Evolutionary conservation across 106 monocot genomes (phyloP).

Genomic region (Narthecium ossifragum): DNA sequence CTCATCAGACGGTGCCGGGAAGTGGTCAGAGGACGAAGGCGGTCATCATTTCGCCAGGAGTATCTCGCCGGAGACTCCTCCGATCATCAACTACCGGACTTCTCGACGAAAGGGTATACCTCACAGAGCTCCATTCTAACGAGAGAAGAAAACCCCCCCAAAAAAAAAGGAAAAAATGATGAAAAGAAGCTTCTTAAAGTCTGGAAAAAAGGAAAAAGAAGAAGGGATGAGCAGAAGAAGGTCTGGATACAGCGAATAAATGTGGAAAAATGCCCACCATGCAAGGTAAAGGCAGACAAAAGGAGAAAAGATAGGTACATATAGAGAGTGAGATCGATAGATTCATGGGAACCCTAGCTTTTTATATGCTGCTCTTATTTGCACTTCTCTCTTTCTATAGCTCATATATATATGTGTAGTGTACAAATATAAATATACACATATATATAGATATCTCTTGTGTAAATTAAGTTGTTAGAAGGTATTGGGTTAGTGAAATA

Average conservation of each 20-base stretch:
- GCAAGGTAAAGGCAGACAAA: not conserved
- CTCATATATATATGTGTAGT: not conserved
- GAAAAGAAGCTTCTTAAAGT: not conserved
- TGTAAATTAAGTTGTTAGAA: too few relatives aligned
- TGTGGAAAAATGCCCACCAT: not conserved
- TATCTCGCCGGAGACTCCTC: conserved; percentile 79
- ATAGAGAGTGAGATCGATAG: not conserved
- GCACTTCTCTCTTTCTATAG: not conserved
- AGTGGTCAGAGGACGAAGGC: conserved; percentile 21
- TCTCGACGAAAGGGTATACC: conserved; percentile 89
- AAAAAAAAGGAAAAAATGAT: not conserved
- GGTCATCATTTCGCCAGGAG: conserved; percentile 10
- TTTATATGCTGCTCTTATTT: not conserved
- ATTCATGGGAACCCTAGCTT: conserved; percentile 1
- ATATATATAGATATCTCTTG: not conserved
- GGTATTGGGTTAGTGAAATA: too few relatives aligned
- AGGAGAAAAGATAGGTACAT: conserved; percentile 1
- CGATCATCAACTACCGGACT: conserved; percentile 57
- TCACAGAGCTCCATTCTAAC: conserved; percentile 60
- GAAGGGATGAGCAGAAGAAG: not conserved
- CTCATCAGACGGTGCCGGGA: not conserved
- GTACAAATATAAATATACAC: not conserved
- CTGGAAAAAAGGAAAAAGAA: too few relatives aligned
- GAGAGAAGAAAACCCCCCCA: not conserved
- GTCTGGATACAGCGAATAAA: conserved; percentile 1